Conservation (phyloP, 2,329 filamentous ascomycete genomes). For the Apiospora kogelbergensis region DNA sequence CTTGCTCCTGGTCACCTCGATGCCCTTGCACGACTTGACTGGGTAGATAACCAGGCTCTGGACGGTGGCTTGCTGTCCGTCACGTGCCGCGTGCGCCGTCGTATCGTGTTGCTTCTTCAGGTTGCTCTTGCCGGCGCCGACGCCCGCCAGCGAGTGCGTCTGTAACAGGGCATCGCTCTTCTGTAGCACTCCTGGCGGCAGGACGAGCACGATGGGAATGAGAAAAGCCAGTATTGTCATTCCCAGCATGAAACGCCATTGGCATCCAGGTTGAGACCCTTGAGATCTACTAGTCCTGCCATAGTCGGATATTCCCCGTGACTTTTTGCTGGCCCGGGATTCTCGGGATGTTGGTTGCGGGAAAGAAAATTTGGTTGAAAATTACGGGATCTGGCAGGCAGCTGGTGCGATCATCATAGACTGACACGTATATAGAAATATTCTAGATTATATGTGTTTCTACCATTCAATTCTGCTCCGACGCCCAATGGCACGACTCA, state of each 20-base stretch:
- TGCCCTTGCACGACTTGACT: slow-evolving; percentile 76
- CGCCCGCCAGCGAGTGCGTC: slow-evolving; percentile 52
- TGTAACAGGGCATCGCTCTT: slow-evolving; percentile 54
- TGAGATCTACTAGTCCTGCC: slow-evolving; percentile 2
- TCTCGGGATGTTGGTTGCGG: not conserved
- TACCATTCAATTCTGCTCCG: not conserved
- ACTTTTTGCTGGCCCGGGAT: not conserved
- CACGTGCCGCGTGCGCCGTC: slow-evolving; percentile 19
- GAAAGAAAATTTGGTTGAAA: not conserved
- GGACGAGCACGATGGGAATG: slow-evolving; percentile 52
- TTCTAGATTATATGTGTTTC: not conserved
- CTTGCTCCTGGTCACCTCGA: slow-evolving; percentile 67
- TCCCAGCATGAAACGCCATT: slow-evolving; percentile 24
- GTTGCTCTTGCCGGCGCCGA: slow-evolving; percentile 38
- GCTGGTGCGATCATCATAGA: not conserved
- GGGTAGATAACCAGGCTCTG: slow-evolving; percentile 79
- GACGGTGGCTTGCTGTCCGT: slow-evolving; percentile 29
- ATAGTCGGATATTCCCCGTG: not conserved
- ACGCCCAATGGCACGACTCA: not conserved
- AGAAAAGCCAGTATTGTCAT: slow-evolving; percentile 44
- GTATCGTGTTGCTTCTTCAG: slow-evolving; percentile 27
- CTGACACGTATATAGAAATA: not conserved
- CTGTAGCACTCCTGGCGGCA: slow-evolving; percentile 54
- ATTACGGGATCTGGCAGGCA: not conserved
- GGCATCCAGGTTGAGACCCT: slow-evolving; percentile 24